These are phyloP conservation scores for Toxicodendron radicans DNA, from an alignment of 345 rosid species.

Conservation along the genomic window DNA sequence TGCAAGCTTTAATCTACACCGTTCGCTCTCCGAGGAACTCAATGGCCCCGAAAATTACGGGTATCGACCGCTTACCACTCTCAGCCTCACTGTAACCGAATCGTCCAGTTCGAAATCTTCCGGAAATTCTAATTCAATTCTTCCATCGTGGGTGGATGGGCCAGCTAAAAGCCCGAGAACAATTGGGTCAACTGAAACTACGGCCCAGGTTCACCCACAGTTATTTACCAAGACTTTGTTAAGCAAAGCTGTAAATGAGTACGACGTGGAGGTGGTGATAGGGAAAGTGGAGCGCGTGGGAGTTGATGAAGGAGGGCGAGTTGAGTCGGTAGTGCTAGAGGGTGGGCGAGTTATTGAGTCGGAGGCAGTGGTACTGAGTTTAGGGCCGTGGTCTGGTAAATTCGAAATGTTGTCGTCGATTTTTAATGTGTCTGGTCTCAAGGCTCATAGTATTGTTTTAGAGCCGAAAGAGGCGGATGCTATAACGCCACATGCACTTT, in stretches of 20 bases:
- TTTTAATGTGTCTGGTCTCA: slow-evolving; percentile 71
- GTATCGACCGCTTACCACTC: slow-evolving; percentile 65
- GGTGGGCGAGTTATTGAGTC: slow-evolving; percentile 58
- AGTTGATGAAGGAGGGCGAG: slow-evolving; percentile 47
- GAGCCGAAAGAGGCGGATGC: slow-evolving; percentile 62
- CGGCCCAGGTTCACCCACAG: slow-evolving; percentile 86
- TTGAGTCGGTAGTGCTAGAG: slow-evolving; percentile 58
- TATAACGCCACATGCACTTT: slow-evolving; percentile 74
- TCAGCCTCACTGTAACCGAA: slow-evolving; percentile 64
- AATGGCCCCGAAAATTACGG: slow-evolving; percentile 72
- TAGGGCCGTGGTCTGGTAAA: slow-evolving; percentile 87
- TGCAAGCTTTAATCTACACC: slow-evolving; percentile 83
- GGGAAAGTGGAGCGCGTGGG: slow-evolving; percentile 59
- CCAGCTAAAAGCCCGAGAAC: slow-evolving; percentile 39
- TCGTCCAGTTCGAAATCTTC: slow-evolving; percentile 27
- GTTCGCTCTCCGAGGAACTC: slow-evolving; percentile 70
- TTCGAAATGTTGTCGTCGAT: slow-evolving; percentile 57
- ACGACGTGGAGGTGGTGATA: slow-evolving; percentile 67
- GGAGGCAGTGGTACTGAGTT: slow-evolving; percentile 70
- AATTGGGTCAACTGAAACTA: slow-evolving; percentile 69
- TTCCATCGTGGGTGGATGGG: slow-evolving; percentile 84
- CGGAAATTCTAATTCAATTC: neutral
- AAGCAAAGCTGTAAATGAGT: slow-evolving; percentile 54
- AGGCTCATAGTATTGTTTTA: slow-evolving; percentile 74
- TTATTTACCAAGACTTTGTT: slow-evolving; percentile 60